phyloP scores from a whole-genome alignment of 441 rosid species.

The Populus hybrid region DNA sequence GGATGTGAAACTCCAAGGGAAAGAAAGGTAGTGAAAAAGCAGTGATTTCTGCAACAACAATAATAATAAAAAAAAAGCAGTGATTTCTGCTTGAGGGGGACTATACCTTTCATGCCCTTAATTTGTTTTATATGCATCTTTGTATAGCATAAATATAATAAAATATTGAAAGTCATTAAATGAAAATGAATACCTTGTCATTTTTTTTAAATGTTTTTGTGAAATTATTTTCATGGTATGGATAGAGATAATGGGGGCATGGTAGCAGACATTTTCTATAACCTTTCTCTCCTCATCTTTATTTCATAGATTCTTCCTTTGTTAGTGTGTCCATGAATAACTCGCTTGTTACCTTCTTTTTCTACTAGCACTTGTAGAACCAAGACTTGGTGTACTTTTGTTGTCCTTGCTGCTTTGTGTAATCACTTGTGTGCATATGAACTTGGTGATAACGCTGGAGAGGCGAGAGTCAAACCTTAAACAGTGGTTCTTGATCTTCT shows the following conservation, averaged over 20 bases:
- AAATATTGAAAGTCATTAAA: background rate
- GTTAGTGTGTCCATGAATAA: conserved; percentile 38
- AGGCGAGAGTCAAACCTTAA: background rate
- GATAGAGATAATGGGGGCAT: conserved; percentile 53
- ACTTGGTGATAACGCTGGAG: background rate
- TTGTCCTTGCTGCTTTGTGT: background rate
- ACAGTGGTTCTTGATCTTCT: background rate
- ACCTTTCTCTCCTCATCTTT: conserved; percentile 50
- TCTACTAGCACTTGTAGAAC: background rate
- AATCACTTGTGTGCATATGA: background rate
- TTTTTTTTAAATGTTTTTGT: background rate
- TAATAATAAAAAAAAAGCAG: background rate
- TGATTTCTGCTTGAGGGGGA: conserved; percentile 19
- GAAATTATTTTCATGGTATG: conserved; percentile 15
- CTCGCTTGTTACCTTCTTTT: conserved; percentile 19
- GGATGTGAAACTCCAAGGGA: conserved; percentile 26
- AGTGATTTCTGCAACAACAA: background rate
- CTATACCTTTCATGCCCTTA: conserved; percentile 27
- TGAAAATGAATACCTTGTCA: background rate
- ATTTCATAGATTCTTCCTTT: conserved; percentile 40
- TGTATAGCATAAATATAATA: background rate
- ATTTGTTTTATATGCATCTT: background rate
- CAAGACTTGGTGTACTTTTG: background rate
- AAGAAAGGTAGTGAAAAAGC: conserved; percentile 9
- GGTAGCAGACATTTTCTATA: conserved; percentile 57